A percentile compares a stretch with the other conserved stretches of the same genome.
Conservation (phyloP, 1,284 basidiomycete genomes). For the Ceratobasidium sp. region DNA sequence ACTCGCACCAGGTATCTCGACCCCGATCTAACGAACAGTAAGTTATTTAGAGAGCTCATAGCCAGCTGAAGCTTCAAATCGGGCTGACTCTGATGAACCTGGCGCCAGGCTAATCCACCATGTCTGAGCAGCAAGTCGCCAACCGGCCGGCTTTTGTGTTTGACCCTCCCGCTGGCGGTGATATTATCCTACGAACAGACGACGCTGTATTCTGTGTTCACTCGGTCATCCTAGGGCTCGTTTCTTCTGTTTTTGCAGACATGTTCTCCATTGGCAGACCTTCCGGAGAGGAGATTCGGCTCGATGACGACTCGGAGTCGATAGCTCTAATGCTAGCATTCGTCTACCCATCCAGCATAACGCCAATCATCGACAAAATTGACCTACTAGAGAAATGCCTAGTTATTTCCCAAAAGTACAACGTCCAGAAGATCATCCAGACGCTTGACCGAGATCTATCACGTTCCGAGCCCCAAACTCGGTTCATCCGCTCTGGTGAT, state of each 20-base stretch:
- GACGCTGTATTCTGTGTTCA: conserved; percentile 19
- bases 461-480: neutral
- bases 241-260: conserved; percentile 5
- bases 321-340: conserved; percentile 33
- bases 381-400: conserved; percentile 19
- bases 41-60: neutral
- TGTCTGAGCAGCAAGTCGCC: neutral
- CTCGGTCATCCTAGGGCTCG: conserved; percentile 24
- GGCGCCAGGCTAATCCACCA: neutral
- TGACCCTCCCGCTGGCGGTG: conserved; percentile 36
- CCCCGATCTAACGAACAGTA: neutral
- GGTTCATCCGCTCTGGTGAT: neutral
- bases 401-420: conserved; percentile 15
- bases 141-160: conserved; percentile 8
- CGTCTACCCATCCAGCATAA: conserved; percentile 15
- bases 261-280: neutral
- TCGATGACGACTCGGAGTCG: conserved; percentile 25
- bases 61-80: too few relatives aligned
- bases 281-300: neutral
- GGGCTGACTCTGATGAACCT: too few relatives aligned
- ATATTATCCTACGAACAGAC: conserved; percentile 15
- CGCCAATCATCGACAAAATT: conserved; percentile 7
- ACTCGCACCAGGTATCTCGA: too few relatives aligned
- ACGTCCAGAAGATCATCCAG: conserved; percentile 23
- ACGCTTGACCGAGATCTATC: conserved; percentile 16